Evolutionary conservation across 768 basidiomycete species (phyloP).

Genomic region (Lanmaoa rubissima): DNA sequence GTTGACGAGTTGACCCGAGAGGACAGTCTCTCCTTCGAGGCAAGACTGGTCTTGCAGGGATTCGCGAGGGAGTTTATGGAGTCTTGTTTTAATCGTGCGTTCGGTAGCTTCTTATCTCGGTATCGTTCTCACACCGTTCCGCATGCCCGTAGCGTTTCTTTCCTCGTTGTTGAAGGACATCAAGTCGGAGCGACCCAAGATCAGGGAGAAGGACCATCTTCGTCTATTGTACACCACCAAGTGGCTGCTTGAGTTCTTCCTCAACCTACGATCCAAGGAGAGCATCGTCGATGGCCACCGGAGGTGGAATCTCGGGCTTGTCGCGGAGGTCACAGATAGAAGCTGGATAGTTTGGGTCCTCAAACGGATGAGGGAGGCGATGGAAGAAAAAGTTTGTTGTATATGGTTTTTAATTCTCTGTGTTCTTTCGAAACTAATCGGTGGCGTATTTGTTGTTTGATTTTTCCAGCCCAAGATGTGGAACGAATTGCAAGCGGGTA

Average conservation of each 20-base stretch:
- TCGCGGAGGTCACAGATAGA: conserved; percentile 84
- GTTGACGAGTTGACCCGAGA: conserved; percentile 67
- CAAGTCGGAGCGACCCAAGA: conserved; percentile 84
- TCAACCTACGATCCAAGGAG: conserved; percentile 44
- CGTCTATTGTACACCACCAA: conserved; percentile 83
- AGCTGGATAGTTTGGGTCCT: conserved; percentile 90
- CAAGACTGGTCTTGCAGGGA: conserved; percentile 59
- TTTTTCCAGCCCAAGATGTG: conserved; percentile 78
- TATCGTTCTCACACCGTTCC: conserved; percentile 16
- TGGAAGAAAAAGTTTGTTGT: conserved; percentile 81
- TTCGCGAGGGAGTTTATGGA: conserved; percentile 75
- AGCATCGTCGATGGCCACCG: conserved; percentile 27
- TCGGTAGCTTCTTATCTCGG: conserved; percentile 9
- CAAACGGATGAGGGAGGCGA: conserved; percentile 80
- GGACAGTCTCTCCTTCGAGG: conserved; percentile 67
- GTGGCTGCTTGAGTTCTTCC: conserved; percentile 93
- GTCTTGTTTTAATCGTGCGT: conserved; percentile 86
- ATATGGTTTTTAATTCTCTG: conserved; percentile 3
- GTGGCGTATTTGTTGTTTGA: conserved; percentile 5
- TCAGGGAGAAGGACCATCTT: conserved; percentile 93
- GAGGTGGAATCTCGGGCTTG: conserved; percentile 66
- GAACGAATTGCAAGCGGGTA: conserved; percentile 91
- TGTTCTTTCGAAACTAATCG: conserved; percentile 2
- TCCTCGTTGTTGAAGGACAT: conserved; percentile 87
- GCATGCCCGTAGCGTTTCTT: conserved; percentile 69